Evolutionary conservation across 2,329 filamentous ascomycete genomes (phyloP).

Genomic region (Gaeumannomyces sp.): DNA sequence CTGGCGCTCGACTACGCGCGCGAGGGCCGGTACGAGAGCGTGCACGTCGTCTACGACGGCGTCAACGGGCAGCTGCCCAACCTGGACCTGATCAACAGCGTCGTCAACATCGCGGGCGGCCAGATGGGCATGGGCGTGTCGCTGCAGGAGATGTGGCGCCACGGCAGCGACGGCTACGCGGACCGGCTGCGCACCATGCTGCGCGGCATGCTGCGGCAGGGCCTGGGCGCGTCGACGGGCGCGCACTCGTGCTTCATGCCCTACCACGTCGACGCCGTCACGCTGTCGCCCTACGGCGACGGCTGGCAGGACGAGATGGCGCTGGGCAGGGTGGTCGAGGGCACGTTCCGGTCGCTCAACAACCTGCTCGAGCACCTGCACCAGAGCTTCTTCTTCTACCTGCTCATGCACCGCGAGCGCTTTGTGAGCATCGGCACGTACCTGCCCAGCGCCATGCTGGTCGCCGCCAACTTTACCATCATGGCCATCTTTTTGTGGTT

Average conservation of each 20-base stretch:
- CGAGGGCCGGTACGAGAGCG: conserved; percentile 74
- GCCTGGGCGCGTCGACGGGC: conserved; percentile 79
- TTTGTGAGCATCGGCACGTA: conserved; percentile 99
- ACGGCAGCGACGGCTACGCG: conserved; percentile 73
- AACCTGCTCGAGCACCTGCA: conserved; percentile 95
- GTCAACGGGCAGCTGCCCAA: conserved; percentile 95
- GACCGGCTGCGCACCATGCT: conserved; percentile 84
- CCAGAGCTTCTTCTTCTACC: conserved; percentile 99
- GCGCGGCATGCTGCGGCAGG: conserved; percentile 87
- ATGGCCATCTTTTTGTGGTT: conserved; percentile 95
- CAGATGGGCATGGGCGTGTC: conserved; percentile 86
- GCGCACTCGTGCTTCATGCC: conserved; percentile 95
- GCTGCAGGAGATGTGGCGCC: conserved; percentile 78
- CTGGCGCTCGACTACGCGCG: conserved; percentile 90
- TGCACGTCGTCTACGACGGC: conserved; percentile 92
- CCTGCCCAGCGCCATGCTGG: conserved; percentile 92
- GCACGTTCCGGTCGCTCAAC: conserved; percentile 87
- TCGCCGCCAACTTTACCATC: conserved; percentile 91
- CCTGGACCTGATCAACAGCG: conserved; percentile 90
- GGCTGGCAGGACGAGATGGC: conserved; percentile 99
- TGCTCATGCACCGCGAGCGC: conserved; percentile 82
- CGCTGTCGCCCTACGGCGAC: conserved; percentile 79
- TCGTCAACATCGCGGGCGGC: conserved; percentile 76
- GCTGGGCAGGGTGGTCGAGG: conserved; percentile 82
- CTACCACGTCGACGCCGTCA: conserved; percentile 95